These are phyloP conservation scores for Claviceps humidiphila DNA, from an alignment of 2,329 filamentous ascomycete species.

Conservation along the genomic window DNA sequence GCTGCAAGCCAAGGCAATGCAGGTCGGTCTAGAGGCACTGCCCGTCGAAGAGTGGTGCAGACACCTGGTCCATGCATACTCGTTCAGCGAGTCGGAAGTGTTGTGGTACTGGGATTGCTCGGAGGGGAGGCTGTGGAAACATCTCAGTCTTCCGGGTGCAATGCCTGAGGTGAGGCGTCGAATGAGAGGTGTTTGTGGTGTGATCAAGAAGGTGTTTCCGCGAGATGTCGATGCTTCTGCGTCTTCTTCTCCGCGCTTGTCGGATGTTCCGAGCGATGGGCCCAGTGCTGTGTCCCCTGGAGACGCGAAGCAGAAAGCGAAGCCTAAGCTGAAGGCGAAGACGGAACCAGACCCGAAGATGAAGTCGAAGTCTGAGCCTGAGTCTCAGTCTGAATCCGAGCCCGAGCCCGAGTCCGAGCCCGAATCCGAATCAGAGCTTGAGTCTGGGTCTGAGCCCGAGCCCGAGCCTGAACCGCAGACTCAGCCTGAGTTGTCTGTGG, in stretches of 20 bases:
- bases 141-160: background rate
- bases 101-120: background rate
- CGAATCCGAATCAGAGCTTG: too few species aligned
- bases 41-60: conserved; percentile 3
- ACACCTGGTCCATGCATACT: background rate
- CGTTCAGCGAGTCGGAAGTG: background rate
- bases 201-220: background rate
- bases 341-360: too few species aligned
- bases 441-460: too few species aligned
- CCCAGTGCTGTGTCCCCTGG: too few species aligned
- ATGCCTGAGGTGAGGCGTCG: background rate
- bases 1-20: conserved; percentile 12
- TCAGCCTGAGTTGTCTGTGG: too few species aligned
- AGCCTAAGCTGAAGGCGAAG: background rate
- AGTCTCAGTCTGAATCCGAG: too few species aligned
- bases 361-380: too few species aligned
- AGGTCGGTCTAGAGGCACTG: background rate
- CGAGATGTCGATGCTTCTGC: background rate
- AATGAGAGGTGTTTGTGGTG: background rate
- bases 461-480: too few species aligned
- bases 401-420: too few species aligned
- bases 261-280: background rate
- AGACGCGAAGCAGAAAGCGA: too few species aligned
- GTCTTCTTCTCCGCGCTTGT: background rate
- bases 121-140: background rate